Base-by-base conservation (phyloP, 1,284 basidiomycete genomes). In the Pascua guehoae region DNA sequence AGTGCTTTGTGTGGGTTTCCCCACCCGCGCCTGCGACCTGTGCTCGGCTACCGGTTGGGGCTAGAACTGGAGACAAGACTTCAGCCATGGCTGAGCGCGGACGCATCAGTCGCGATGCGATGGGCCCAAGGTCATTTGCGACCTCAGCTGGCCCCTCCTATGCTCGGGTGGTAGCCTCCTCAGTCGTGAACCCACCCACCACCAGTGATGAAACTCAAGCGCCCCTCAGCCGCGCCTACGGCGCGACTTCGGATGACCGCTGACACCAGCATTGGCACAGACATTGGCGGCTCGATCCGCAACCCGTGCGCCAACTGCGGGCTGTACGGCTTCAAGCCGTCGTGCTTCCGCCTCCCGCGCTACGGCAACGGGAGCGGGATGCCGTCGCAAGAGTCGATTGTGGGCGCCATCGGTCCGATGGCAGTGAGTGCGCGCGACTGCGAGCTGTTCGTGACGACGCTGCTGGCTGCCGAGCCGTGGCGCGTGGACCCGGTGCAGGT, bases 211-310 rank as follows among this genome's bases (percentile, higher is more conserved):
- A n/a, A n/a, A n/a, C n/a, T n/a, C n/a, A n/a, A n/a, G n/a, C n/a
- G n/a, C n/a, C n/a, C n/a, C n/a, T n/a, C n/a, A n/a, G n/a, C n/a
- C n/a, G n/a, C n/a, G n/a, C n/a, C n/a, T n/a, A n/a, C n/a, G 24
- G 7, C 32, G 36, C n/a, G 15, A 12, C n/a, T 17, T 18, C 4
- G 51, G 57, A n/a, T 38, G n/a, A 5, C 14, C 40, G 44, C 55
- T 57, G 48, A 51, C 17, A 45, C 74, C 14, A 76, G 78, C 12
- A 64, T 79, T 24, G 79, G 79, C 7, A 77, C 77, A 9, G 79
- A 80, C 51, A 74, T 79, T 8, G 78, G 78, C 7, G 76, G 76
- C 9, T 65, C 60, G 17, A 67, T 73, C 61, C 66, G 75, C 12
- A 73, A 56, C 46, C 60, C 58, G 17, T 58, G 57, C 32, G 57